Conservation (phyloP, 2,329 filamentous ascomycete genomes). For the Calonectria pteridis region DNA sequence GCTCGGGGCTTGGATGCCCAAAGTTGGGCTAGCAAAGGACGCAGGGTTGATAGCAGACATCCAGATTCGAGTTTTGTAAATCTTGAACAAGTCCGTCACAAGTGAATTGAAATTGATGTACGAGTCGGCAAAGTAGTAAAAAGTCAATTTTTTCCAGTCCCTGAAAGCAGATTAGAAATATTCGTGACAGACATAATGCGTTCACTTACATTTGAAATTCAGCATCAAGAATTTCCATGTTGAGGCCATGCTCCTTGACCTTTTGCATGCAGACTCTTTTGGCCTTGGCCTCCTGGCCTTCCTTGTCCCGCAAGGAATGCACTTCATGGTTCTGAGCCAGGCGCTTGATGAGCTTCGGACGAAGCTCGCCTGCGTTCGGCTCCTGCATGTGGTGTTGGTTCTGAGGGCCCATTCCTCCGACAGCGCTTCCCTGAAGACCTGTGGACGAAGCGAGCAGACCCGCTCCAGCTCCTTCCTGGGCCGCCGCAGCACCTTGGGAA, state of each 20-base stretch:
- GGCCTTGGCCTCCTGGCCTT: constrained; percentile 96
- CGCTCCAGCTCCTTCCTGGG: constrained; percentile 70
- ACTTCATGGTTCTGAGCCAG: constrained; percentile 94
- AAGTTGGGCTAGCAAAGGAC: constrained; percentile 85
- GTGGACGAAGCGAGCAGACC: constrained; percentile 74
- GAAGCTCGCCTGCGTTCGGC: constrained; percentile 79
- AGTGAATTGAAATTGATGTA: constrained; percentile 99
- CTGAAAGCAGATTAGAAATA: constrained; percentile 60
- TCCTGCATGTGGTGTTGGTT: constrained; percentile 81
- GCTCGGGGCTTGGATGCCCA: constrained; percentile 78
- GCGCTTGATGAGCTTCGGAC: constrained; percentile 96
- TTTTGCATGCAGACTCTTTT: constrained; percentile 98
- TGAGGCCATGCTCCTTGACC: constrained; percentile 91
- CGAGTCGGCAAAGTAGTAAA: constrained; percentile 97
- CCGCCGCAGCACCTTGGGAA: constrained; percentile 79
- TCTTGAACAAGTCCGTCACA: constrained; percentile 97
- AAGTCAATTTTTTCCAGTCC: constrained; percentile 99
- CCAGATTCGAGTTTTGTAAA: constrained; percentile 99
- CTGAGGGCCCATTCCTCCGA: constrained; percentile 83
- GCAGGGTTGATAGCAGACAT: constrained; percentile 99
- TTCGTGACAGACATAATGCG: not conserved
- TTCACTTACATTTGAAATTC: constrained; percentile 94
- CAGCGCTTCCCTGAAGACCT: constrained; percentile 75
- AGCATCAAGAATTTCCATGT: constrained; percentile 98
- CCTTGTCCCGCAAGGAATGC: constrained; percentile 89